Percentiles rank a stretch among this genome's conserved stretches.
Evolutionary conservation across 768 basidiomycete species (phyloP).

Genomic region (Leccinum rimulosum): DNA sequence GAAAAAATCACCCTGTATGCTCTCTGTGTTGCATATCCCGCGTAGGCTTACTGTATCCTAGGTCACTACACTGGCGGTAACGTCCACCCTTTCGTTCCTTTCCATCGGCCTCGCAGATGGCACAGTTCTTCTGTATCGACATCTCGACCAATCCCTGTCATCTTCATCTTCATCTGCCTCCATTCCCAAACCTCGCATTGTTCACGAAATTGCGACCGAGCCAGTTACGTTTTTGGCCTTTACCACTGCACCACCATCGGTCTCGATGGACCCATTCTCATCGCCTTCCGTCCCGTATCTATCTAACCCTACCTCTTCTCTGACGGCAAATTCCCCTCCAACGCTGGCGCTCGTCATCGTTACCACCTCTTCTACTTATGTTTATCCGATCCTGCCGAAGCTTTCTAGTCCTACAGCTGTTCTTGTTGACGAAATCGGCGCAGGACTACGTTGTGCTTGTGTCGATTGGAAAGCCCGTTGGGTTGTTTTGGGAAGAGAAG

Average conservation of each 20-base stretch:
- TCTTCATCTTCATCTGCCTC: slow-evolving; percentile 62
- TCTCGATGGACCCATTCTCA: slow-evolving; percentile 22
- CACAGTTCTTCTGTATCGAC: slow-evolving; percentile 86
- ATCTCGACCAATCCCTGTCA: slow-evolving; percentile 85
- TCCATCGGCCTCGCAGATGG: slow-evolving; percentile 95
- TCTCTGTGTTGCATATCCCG: background rate
- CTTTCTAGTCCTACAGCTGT: slow-evolving; percentile 63
- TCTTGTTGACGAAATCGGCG: slow-evolving; percentile 84
- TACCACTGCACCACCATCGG: slow-evolving; percentile 37
- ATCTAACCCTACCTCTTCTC: slow-evolving; percentile 8
- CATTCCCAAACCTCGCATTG: slow-evolving; percentile 80
- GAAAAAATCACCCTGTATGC: slow-evolving; percentile 74
- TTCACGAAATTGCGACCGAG: slow-evolving; percentile 83
- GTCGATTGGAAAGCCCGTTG: slow-evolving; percentile 73
- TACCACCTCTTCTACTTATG: slow-evolving; percentile 81
- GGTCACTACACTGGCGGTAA: slow-evolving; percentile 80
- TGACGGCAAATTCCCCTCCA: slow-evolving; percentile 27
- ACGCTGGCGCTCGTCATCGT: slow-evolving; percentile 75
- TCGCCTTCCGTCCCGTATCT: slow-evolving; percentile 17
- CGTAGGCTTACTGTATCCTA: slow-evolving; percentile 24
- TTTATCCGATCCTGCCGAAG: slow-evolving; percentile 70
- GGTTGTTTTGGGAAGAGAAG: slow-evolving; percentile 85
- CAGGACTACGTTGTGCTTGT: slow-evolving; percentile 77
- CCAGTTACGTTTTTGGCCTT: slow-evolving; percentile 94
- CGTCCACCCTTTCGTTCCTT: slow-evolving; percentile 75